phyloP scores from a whole-genome alignment of 2,329 filamentous ascomycete species.

The Ceratocystis albifundus region DNA sequence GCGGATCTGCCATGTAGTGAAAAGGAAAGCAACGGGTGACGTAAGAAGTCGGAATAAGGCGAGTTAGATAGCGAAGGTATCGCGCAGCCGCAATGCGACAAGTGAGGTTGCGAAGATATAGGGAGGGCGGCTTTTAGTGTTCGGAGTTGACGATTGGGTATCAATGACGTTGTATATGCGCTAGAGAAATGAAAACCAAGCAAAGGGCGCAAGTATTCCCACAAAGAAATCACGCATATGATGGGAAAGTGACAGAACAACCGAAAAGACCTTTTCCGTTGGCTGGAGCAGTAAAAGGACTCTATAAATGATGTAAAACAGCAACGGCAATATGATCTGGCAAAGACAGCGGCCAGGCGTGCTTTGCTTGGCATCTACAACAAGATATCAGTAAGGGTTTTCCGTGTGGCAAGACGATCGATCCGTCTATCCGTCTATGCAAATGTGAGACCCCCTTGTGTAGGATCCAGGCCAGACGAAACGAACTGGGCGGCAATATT shows the following conservation, averaged over 20 bases:
- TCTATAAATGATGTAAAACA: neutral
- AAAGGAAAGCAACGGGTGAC: neutral
- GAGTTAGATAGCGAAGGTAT: neutral
- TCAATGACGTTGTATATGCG: constrained; percentile 22
- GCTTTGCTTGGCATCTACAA: neutral
- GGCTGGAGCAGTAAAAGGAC: neutral
- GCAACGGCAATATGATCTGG: neutral
- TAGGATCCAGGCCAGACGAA: neutral
- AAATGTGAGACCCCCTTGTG: neutral
- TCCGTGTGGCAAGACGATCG: neutral
- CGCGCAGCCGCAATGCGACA: neutral
- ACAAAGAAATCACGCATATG: neutral
- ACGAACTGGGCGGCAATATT: neutral
- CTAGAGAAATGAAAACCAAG: neutral
- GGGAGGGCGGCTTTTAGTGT: neutral
- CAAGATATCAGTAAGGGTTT: neutral
- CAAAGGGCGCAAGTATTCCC: neutral
- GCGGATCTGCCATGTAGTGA: neutral
- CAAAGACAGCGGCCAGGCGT: too few relatives aligned
- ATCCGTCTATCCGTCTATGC: neutral
- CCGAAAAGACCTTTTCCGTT: neutral
- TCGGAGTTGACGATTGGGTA: neutral
- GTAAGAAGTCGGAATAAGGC: neutral
- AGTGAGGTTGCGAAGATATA: neutral
- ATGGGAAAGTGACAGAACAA: neutral